Percentiles rank a stretch among this genome's conserved stretches.
These are phyloP conservation scores for Acanthamoeba castellanii DNA, from an alignment of 208 protist genomes.

Conservation along the genomic window DNA sequence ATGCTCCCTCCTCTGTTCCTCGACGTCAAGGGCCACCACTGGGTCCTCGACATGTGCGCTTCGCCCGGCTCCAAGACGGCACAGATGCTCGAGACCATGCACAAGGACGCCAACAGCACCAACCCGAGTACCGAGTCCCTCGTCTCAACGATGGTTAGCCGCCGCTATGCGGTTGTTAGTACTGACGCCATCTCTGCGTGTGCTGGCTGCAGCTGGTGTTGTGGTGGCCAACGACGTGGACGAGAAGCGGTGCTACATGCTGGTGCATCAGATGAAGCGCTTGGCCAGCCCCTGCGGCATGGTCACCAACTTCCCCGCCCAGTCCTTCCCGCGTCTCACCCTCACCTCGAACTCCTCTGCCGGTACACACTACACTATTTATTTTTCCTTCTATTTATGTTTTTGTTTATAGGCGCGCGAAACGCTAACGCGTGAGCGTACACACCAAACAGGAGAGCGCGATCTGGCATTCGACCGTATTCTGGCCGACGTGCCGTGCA, in stretches of 20 bases:
- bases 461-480: constrained; percentile 87
- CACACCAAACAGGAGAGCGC: not conserved
- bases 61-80: constrained; percentile 92
- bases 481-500: constrained; percentile 91
- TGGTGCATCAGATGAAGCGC: constrained; percentile 80
- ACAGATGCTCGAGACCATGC: constrained; percentile 90
- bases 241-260: constrained; percentile 88
- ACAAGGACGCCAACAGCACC: constrained; percentile 56
- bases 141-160: not conserved
- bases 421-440: too few species aligned
- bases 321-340: constrained; percentile 78
- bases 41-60: constrained; percentile 93
- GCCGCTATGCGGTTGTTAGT: too few species aligned
- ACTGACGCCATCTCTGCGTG: not conserved
- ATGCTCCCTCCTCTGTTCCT: constrained; percentile 92
- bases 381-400: not conserved
- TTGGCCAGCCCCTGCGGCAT: constrained; percentile 83
- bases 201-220: constrained; percentile 69
- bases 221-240: constrained; percentile 92
- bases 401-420: not conserved
- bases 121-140: not conserved
- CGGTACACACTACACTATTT: not conserved
- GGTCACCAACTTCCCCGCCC: constrained; percentile 89
- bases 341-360: constrained; percentile 27
- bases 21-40: constrained; percentile 85